Evolutionary conservation across 78 protist genomes (phyloP).

Genomic region (Monocercomonoides exilis): DNA sequence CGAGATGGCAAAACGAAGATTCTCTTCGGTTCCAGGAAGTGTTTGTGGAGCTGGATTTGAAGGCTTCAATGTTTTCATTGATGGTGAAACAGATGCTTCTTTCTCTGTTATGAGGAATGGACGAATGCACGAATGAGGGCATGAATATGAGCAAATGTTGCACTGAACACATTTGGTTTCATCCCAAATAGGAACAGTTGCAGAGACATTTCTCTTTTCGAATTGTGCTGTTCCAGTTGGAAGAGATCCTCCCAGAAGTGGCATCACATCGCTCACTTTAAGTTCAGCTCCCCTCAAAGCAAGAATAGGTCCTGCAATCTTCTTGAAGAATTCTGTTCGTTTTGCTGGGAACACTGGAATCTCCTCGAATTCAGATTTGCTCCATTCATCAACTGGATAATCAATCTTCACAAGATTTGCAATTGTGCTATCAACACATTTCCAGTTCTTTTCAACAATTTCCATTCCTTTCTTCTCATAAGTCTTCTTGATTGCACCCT

Average conservation of each 20-base stretch:
- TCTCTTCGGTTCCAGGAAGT: neutral
- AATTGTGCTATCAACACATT: neutral
- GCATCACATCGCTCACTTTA: constrained; percentile 33
- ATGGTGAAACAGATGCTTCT: neutral
- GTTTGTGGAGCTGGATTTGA: neutral
- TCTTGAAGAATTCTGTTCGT: constrained; percentile 23
- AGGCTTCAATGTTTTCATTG: neutral
- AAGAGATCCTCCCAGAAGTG: constrained; percentile 23
- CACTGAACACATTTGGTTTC: constrained; percentile 45
- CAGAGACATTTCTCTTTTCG: constrained; percentile 49
- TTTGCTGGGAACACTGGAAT: neutral
- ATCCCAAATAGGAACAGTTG: constrained; percentile 36
- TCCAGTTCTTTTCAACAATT: constrained; percentile 45
- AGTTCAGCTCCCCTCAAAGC: constrained; percentile 23
- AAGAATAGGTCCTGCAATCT: neutral
- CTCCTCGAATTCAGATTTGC: neutral
- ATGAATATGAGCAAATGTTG: constrained; percentile 47
- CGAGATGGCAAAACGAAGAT: constrained; percentile 10
- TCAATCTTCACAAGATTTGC: neutral
- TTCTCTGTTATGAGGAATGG: constrained; percentile 28
- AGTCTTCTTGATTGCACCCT: constrained; percentile 33
- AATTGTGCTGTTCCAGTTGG: constrained; percentile 39
- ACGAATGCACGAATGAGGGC: constrained; percentile 60
- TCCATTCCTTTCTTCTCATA: constrained; percentile 45
- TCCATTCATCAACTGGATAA: neutral